phyloP scores from a whole-genome alignment of 495 filamentous ascomycete species.

The Penicillium coprophilum region DNA sequence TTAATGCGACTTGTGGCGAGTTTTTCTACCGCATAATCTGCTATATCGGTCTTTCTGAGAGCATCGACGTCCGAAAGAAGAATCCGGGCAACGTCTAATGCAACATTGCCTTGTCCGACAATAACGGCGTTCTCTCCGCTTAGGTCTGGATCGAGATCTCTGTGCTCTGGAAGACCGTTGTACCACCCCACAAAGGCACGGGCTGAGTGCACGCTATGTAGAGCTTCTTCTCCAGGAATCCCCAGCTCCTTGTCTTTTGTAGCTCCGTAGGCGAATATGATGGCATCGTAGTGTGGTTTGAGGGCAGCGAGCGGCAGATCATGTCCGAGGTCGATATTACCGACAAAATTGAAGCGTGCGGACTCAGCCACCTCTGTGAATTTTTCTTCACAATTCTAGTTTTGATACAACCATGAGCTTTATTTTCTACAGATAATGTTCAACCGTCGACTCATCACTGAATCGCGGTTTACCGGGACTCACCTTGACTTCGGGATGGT shows the following conservation, averaged over 20 bases:
- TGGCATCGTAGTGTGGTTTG: constrained; percentile 83
- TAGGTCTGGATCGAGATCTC: constrained; percentile 73
- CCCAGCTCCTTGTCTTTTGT: constrained; percentile 74
- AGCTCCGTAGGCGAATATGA: constrained; percentile 91
- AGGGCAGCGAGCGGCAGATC: constrained; percentile 67
- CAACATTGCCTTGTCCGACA: constrained; percentile 94
- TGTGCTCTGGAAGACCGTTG: constrained; percentile 87
- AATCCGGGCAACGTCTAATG: constrained; percentile 88
- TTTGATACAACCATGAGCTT: not conserved
- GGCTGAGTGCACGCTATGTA: constrained; percentile 80
- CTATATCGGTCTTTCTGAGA: constrained; percentile 82
- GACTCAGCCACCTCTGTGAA: constrained; percentile 84
- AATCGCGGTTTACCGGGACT: constrained; percentile 11
- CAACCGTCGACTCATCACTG: not conserved
- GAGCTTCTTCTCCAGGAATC: constrained; percentile 73
- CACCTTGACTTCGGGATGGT: constrained; percentile 98
- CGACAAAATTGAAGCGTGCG: constrained; percentile 84
- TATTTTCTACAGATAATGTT: not conserved
- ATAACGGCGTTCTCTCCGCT: constrained; percentile 81
- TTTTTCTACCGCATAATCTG: constrained; percentile 73
- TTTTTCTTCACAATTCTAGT: constrained; percentile 88
- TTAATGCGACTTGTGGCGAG: constrained; percentile 73
- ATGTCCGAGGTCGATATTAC: constrained; percentile 79
- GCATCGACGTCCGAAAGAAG: constrained; percentile 69
- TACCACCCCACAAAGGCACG: constrained; percentile 98